Percentiles rank a stretch among this genome's conserved stretches.
Evolutionary conservation across 805 yeast species (phyloP).

Genomic region (Saturnispora quitensis): DNA sequence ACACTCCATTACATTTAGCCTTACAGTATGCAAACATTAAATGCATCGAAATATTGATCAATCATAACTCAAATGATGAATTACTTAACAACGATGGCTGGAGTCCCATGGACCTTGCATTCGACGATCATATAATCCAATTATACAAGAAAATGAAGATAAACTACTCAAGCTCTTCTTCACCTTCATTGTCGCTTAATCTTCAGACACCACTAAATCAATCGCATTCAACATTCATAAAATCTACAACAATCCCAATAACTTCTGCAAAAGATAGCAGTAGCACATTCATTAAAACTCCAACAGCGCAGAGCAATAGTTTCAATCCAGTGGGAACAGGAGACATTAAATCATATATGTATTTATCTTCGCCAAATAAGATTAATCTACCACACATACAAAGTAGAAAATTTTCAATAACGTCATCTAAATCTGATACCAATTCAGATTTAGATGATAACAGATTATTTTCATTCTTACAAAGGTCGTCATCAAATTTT

Average conservation of each 20-base stretch:
- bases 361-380: constrained; percentile 9
- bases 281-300: neutral
- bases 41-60: constrained; percentile 45
- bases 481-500: neutral
- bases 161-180: constrained; percentile 16
- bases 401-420: constrained; percentile 16
- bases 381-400: constrained; percentile 15
- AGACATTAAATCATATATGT: neutral
- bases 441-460: neutral
- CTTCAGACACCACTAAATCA: constrained; percentile 15
- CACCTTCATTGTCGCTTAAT: constrained; percentile 12
- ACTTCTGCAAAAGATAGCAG: neutral
- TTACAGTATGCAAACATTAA: constrained; percentile 57
- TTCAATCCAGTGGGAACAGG: neutral
- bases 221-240: constrained; percentile 2
- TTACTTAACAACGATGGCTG: constrained; percentile 51
- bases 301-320: constrained; percentile 2
- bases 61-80: constrained; percentile 39
- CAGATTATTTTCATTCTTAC: neutral
- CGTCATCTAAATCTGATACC: constrained; percentile 12
- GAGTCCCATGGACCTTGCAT: constrained; percentile 53
- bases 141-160: constrained; percentile 28
- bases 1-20: constrained; percentile 80
- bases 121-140: constrained; percentile 41
- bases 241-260: neutral